phyloP scores from a whole-genome alignment of 148 eudicot genomes.

The Nyssa sinensis region DNA sequence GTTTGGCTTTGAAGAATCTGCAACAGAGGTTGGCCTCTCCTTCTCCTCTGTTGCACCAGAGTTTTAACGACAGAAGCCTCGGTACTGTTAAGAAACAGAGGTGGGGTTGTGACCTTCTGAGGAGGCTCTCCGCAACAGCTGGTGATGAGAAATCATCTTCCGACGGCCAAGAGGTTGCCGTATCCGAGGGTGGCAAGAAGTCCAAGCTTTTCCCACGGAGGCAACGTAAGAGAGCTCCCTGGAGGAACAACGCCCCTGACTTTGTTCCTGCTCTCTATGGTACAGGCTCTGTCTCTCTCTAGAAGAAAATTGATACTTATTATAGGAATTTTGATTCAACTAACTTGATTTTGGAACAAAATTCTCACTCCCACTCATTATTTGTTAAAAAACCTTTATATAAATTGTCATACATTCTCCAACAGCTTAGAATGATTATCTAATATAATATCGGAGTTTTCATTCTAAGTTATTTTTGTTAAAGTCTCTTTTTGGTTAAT shows the following conservation, averaged over 20 bases:
- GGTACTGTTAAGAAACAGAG: not conserved
- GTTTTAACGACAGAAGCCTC: conserved; percentile 2
- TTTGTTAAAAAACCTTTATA: too few species aligned
- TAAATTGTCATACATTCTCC: too few species aligned
- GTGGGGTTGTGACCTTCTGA: not conserved
- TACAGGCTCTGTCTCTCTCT: not conserved
- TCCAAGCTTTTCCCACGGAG: conserved; percentile 43
- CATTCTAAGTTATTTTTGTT: too few species aligned
- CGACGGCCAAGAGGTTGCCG: conserved; percentile 36
- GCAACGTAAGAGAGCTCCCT: conserved; percentile 17
- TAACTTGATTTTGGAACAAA: too few species aligned
- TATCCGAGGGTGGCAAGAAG: conserved; percentile 27
- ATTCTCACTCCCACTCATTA: too few species aligned
- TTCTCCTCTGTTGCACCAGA: conserved; percentile 21
- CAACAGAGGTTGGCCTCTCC: conserved; percentile 26
- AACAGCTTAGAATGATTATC: too few species aligned
- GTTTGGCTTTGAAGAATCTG: conserved; percentile 48
- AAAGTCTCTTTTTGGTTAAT: not conserved
- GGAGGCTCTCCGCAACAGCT: not conserved
- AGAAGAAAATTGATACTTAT: too few species aligned
- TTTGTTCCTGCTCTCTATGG: not conserved
- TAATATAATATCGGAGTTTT: too few species aligned
- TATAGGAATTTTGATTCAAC: too few species aligned
- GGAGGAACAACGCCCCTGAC: not conserved
- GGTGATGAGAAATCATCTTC: not conserved